Evolutionary conservation across 208 protist species (phyloP).

Genomic region (Entamoeba moshkovskii): DNA sequence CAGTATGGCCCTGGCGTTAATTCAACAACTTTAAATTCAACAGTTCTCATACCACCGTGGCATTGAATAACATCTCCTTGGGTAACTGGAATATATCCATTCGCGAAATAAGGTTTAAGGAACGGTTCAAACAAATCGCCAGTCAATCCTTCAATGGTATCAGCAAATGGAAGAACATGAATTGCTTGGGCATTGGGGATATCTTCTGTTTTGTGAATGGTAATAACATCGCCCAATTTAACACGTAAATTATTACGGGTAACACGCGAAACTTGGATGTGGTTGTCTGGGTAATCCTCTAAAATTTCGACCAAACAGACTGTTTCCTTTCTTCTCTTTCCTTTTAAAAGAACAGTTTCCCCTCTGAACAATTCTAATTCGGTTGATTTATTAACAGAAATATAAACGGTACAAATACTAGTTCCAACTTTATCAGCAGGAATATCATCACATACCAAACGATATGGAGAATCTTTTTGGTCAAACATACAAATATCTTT

Average conservation of each 20-base stretch:
- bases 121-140: conserved; percentile 97
- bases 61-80: conserved; percentile 90
- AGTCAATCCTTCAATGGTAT: conserved; percentile 92
- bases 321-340: conserved; percentile 77
- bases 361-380: conserved; percentile 87
- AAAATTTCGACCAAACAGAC: conserved; percentile 85
- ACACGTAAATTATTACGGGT: conserved; percentile 93
- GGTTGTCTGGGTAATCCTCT: conserved; percentile 64
- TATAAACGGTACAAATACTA: background rate
- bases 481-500: no score
- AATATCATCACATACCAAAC: background rate
- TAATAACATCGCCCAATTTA: conserved; percentile 85
- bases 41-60: conserved; percentile 81
- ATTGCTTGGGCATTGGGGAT: conserved; percentile 90
- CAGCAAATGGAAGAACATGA: conserved; percentile 93
- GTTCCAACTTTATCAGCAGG: background rate
- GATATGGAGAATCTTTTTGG: background rate
- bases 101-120: conserved; percentile 96
- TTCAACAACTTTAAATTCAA: conserved; percentile 99
- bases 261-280: conserved; percentile 95
- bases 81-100: conserved; percentile 92
- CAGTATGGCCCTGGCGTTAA: conserved; percentile 85
- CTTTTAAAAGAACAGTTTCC: conserved; percentile 76
- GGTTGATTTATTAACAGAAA: conserved; percentile 69
- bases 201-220: conserved; percentile 69